Conservation (phyloP, 805 yeast species). For the Candida hungchunana region DNA sequence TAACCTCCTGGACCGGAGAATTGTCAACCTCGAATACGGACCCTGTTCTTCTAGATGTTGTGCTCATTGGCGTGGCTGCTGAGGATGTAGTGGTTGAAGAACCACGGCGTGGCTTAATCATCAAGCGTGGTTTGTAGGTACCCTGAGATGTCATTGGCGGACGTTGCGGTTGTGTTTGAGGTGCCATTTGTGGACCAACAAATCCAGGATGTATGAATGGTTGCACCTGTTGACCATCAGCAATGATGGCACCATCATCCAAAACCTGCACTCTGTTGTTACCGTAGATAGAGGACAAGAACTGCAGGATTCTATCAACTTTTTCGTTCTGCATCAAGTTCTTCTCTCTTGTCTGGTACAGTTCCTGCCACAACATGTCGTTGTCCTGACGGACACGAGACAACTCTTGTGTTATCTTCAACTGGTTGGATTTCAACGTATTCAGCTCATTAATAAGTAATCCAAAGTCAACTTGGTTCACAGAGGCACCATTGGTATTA, state of each 20-base stretch:
- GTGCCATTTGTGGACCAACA: background rate
- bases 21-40: conserved; percentile 9
- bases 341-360: conserved; percentile 75
- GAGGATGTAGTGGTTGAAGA: conserved; percentile 4
- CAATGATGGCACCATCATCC: conserved; percentile 15
- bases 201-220: too few relatives aligned
- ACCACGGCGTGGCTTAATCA: conserved; percentile 20
- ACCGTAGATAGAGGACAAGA: conserved; percentile 67
- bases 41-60: background rate
- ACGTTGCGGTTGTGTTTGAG: background rate
- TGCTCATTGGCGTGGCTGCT: background rate
- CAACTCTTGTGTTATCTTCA: conserved; percentile 78
- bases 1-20: conserved; percentile 23
- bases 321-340: conserved; percentile 85
- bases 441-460: conserved; percentile 41
- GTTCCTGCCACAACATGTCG: conserved; percentile 88
- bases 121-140: conserved; percentile 17
- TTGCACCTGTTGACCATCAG: conserved; percentile 3
- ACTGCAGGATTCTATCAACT: conserved; percentile 79
- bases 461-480: conserved; percentile 2
- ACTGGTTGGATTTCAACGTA: conserved; percentile 69
- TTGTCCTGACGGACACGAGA: conserved; percentile 82
- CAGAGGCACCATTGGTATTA: conserved; percentile 8
- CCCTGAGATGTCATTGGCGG: background rate
- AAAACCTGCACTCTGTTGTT: conserved; percentile 22